Evolutionary conservation across 2,329 filamentous ascomycete species (phyloP).

Genomic region (Sordariomycetes sp.): DNA sequence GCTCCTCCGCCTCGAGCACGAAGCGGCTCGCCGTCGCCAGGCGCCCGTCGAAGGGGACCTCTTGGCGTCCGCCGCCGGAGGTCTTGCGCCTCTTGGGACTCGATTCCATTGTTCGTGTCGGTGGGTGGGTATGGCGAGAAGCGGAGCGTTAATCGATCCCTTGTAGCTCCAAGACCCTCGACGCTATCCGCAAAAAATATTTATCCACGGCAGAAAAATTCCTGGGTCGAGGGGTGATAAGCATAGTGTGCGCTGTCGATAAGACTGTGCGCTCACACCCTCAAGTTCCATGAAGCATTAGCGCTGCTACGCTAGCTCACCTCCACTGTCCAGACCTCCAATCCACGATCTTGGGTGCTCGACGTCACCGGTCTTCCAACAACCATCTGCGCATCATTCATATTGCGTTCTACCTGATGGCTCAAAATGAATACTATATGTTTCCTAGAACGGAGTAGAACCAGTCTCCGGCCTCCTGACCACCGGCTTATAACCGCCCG

Average conservation of each 20-base stretch:
- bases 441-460: neutral
- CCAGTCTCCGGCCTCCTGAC: too few relatives aligned
- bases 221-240: neutral
- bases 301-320: too few relatives aligned
- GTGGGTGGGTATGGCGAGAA: neutral
- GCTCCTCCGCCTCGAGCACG: slow-evolving; percentile 44
- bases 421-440: too few relatives aligned
- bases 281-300: too few relatives aligned
- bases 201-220: neutral
- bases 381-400: too few relatives aligned
- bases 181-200: neutral
- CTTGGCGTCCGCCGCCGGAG: slow-evolving; percentile 13
- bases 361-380: too few relatives aligned
- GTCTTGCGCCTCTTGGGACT: slow-evolving; percentile 35
- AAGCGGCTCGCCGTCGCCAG: slow-evolving; percentile 39
- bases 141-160: neutral
- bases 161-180: neutral
- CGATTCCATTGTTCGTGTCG: slow-evolving; percentile 24
- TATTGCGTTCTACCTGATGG: neutral
- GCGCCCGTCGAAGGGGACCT: slow-evolving; percentile 27
- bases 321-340: too few relatives aligned
- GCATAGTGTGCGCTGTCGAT: neutral
- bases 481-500: too few relatives aligned
- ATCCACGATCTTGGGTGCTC: too few relatives aligned
- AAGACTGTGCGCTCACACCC: neutral